Percentiles rank a stretch among this genome's conserved stretches.
Evolutionary conservation across 306 rosid genomes (phyloP).

Genomic region (Benincasa hispida): DNA sequence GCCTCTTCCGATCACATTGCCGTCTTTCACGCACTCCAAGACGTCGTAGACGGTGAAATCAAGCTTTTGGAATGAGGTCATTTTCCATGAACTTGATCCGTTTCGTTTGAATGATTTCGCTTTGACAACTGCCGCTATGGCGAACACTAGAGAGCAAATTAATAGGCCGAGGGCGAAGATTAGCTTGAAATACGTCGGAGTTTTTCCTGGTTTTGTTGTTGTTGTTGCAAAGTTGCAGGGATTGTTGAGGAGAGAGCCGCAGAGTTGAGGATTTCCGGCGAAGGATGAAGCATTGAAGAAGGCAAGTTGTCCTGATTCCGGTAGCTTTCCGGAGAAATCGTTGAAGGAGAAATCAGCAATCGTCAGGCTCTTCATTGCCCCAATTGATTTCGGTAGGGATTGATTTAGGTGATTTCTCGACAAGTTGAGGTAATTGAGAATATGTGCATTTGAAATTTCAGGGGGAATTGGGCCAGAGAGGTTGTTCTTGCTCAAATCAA

Average conservation of each 20-base stretch:
- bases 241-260: conserved; percentile 52
- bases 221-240: conserved; percentile 54
- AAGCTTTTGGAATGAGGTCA: conserved; percentile 61
- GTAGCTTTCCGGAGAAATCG: conserved; percentile 58
- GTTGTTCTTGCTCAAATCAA: conserved; percentile 87
- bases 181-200: conserved; percentile 38
- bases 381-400: conserved; percentile 59
- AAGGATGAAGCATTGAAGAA: conserved; percentile 70
- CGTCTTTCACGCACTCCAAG: conserved; percentile 74
- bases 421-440: conserved; percentile 64
- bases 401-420: conserved; percentile 70
- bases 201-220: conserved; percentile 15
- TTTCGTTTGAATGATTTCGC: conserved; percentile 46
- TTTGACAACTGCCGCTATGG: conserved; percentile 52
- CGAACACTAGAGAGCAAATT: conserved; percentile 49
- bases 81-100: conserved; percentile 45
- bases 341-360: conserved; percentile 92
- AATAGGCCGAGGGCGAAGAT: conserved; percentile 64
- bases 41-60: conserved; percentile 60
- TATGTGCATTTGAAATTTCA: conserved; percentile 49
- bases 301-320: conserved; percentile 68
- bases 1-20: conserved; percentile 78
- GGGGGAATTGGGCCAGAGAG: conserved; percentile 61
- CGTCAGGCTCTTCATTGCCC: conserved; percentile 69
- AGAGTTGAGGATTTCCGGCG: conserved; percentile 69